Percentiles rank a stretch among this genome's conserved stretches.
phyloP scores from a whole-genome alignment of 2,329 filamentous ascomycete genomes.

The Lecanosticta acicola region DNA sequence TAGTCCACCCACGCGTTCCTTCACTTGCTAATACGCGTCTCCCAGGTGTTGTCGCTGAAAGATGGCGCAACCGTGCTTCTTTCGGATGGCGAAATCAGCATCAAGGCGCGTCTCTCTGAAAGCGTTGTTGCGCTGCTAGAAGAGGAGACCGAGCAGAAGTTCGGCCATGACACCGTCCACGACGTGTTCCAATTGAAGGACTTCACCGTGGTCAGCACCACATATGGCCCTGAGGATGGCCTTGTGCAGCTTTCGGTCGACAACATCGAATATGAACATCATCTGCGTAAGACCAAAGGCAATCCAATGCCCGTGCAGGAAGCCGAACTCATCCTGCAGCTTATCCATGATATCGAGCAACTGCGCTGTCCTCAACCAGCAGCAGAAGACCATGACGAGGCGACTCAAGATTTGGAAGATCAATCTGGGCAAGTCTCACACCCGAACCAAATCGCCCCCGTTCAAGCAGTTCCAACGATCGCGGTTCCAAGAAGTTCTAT shows the following conservation, averaged over 20 bases:
- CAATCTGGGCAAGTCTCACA: neutral
- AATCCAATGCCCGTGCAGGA: constrained; percentile 18
- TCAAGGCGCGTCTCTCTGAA: constrained; percentile 24
- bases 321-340: constrained; percentile 10
- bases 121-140: constrained; percentile 21
- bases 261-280: constrained; percentile 24
- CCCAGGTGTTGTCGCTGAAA: constrained; percentile 14
- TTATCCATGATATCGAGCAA: constrained; percentile 20
- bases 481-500: constrained; percentile 5
- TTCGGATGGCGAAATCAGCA: constrained; percentile 24
- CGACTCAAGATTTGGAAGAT: neutral
- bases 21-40: constrained; percentile 1
- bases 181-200: constrained; percentile 24
- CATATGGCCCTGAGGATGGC: constrained; percentile 22
- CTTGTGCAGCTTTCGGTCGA: constrained; percentile 26
- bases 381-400: constrained; percentile 3
- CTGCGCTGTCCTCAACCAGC: constrained; percentile 13
- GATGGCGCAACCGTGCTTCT: constrained; percentile 16
- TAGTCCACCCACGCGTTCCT: neutral
- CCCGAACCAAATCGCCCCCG: neutral
- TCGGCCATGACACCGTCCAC: constrained; percentile 19
- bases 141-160: constrained; percentile 19
- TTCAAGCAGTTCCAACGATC: constrained; percentile 3
- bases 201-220: constrained; percentile 26
- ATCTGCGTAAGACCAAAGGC: constrained; percentile 22